phyloP scores from a whole-genome alignment of 2,329 filamentous ascomycete species.

The Coniochaeta sp. region DNA sequence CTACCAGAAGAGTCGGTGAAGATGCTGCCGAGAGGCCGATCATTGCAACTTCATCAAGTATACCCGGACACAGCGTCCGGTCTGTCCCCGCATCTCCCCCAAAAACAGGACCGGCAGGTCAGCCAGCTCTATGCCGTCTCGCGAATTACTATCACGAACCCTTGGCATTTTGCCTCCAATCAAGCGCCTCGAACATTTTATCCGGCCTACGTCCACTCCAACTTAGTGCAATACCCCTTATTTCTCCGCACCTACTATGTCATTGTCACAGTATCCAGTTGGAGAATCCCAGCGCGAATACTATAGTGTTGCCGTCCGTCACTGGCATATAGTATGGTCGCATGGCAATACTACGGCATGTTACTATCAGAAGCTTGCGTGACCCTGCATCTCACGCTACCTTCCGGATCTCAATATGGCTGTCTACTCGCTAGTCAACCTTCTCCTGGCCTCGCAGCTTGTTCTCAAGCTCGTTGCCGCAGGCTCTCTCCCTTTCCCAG shows the following conservation, averaged over 20 bases:
- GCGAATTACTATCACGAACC: neutral
- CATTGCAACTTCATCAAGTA: neutral
- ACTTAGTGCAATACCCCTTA: neutral
- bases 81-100: neutral
- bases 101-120: neutral
- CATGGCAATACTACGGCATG: neutral
- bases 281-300: neutral
- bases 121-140: neutral
- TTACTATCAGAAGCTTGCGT: too few relatives aligned
- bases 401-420: neutral
- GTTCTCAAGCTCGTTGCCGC: neutral
- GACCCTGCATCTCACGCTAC: neutral
- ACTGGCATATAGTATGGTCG: neutral
- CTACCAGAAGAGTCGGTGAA: neutral
- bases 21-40: neutral
- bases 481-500: neutral
- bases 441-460: neutral
- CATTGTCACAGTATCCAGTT: neutral
- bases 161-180: conserved; percentile 1
- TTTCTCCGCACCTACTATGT: neutral
- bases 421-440: neutral
- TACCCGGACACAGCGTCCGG: neutral
- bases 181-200: neutral
- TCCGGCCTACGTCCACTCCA: neutral
- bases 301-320: neutral